Percentiles rank a stretch among this genome's conserved stretches.
These are phyloP conservation scores for Asclepias syriaca DNA, from an alignment of 257 asterid genomes.

Conservation along the genomic window DNA sequence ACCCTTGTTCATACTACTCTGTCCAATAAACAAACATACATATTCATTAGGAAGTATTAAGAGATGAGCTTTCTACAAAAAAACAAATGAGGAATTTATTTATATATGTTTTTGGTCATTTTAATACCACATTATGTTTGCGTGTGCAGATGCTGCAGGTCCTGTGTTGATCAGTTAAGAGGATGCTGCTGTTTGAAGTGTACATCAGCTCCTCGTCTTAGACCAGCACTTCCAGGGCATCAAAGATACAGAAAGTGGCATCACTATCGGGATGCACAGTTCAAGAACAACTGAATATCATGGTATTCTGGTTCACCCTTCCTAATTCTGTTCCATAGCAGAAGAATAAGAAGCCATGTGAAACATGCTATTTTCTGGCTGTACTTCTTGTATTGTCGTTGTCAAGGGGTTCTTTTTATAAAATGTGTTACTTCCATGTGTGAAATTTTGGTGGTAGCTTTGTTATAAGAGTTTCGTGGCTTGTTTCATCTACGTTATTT, in stretches of 20 bases:
- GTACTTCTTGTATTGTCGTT: too few species aligned
- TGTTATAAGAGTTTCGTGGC: too few species aligned
- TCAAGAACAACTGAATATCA: slow-evolving; percentile 28
- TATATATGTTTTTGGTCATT: too few species aligned
- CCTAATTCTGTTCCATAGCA: background rate
- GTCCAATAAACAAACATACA: background rate
- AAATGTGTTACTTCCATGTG: too few species aligned
- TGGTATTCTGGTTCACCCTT: background rate
- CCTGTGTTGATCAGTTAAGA: slow-evolving; percentile 45
- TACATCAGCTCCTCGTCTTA: slow-evolving; percentile 60
- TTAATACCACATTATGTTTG: too few species aligned
- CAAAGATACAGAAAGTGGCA: slow-evolving; percentile 90
- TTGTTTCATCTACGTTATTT: too few species aligned
- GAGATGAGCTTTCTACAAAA: background rate
- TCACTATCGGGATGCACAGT: slow-evolving; percentile 56
- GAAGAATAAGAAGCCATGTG: background rate
- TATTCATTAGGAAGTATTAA: background rate
- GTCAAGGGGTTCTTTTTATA: too few species aligned
- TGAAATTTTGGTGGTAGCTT: too few species aligned
- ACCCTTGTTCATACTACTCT: background rate
- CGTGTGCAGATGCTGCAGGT: slow-evolving; percentile 58
- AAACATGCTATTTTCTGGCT: too few species aligned
- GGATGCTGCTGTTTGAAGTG: slow-evolving; percentile 87
- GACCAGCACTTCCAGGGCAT: slow-evolving; percentile 65
- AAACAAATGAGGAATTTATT: too few species aligned